Base-by-base conservation (phyloP, 2,329 filamentous ascomycete species). In the Colletotrichum ledebouriae region DNA sequence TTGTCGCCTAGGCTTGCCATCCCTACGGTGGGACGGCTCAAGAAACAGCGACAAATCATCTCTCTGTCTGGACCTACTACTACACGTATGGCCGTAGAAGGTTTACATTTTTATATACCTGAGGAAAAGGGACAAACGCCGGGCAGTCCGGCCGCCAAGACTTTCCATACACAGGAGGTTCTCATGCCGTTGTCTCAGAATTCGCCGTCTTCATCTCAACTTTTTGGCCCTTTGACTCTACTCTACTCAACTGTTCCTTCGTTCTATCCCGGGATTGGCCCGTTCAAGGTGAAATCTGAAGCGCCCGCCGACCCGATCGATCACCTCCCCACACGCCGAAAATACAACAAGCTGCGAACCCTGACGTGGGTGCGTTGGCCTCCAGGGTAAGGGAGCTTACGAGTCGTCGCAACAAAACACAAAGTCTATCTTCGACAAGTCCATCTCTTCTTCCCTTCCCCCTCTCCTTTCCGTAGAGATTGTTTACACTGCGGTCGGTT, bases 381-480 rank as follows among this genome's bases (percentile, higher is more conserved):
- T 49, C 41, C n/a, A 5, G 37, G 22, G 20, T 11, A 34, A 20
- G 29, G 56, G 39, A 63, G 59, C 37, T 53, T 58, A 67, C 64
- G 59, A 63, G 39, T 67, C 59, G 29, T 46, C 42, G 64, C 64
- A 41, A 58, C 59, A 63, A 34, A 22, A 47, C 46, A n/a, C 46
- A 58, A 67, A 63, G 64, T 63, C 46, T 67, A 67, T 58, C 47
- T 42, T 56, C 47, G 29, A n/a, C n/a, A 25, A 22, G 22, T 49
- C 6, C 46, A 15, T 10, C 50, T n/a, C 50, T 15, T 11, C 52
- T 10, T 13, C 33, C 33, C 25, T 10, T 1, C 50, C 7, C 20
- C 52, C n/a, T 13, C 33, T n/a, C 15, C 22, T 3, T n/a, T 12
- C 47, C 12, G 50, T 34, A 25, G 47, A 13, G 29, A 34, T 34